phyloP scores from a whole-genome alignment of 495 filamentous ascomycete species.

The Talaromyces wortmannii region DNA sequence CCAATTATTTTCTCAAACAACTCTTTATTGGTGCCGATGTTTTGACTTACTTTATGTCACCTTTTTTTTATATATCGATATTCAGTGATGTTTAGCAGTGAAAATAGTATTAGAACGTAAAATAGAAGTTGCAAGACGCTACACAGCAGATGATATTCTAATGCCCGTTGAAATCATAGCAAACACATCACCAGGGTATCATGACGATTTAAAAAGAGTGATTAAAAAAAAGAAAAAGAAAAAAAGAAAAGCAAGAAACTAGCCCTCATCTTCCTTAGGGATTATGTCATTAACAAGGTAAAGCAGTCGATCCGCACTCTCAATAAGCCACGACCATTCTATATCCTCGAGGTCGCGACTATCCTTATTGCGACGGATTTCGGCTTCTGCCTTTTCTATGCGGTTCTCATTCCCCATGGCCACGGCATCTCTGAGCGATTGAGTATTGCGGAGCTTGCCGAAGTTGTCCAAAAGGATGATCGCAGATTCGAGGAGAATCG shows the following conservation, averaged over 20 bases:
- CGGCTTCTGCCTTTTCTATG: slow-evolving; percentile 41
- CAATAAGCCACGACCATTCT: slow-evolving; percentile 30
- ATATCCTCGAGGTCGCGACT: slow-evolving; percentile 28
- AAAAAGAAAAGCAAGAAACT: neutral
- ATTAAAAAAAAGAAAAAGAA: neutral
- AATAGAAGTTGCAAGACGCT: neutral
- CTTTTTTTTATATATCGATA: too few species aligned
- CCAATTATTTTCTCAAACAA: too few species aligned
- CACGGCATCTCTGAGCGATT: slow-evolving; percentile 43
- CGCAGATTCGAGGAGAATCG: slow-evolving; percentile 66
- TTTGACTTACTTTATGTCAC: too few species aligned
- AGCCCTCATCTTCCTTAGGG: neutral
- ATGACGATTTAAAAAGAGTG: neutral
- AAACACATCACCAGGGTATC: neutral
- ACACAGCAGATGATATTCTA: neutral
- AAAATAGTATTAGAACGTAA: too few species aligned
- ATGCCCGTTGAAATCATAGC: too few species aligned
- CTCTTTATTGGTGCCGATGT: too few species aligned
- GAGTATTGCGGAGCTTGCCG: slow-evolving; percentile 32
- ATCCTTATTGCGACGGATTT: slow-evolving; percentile 29
- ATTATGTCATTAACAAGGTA: slow-evolving; percentile 26
- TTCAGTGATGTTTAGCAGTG: too few species aligned
- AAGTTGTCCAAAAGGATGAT: slow-evolving; percentile 49
- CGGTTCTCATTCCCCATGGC: slow-evolving; percentile 58
- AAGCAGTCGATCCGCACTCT: slow-evolving; percentile 33